These are phyloP conservation scores for Leucosporidium yakuticum DNA, from an alignment of 768 basidiomycete genomes.

Conservation along the genomic window DNA sequence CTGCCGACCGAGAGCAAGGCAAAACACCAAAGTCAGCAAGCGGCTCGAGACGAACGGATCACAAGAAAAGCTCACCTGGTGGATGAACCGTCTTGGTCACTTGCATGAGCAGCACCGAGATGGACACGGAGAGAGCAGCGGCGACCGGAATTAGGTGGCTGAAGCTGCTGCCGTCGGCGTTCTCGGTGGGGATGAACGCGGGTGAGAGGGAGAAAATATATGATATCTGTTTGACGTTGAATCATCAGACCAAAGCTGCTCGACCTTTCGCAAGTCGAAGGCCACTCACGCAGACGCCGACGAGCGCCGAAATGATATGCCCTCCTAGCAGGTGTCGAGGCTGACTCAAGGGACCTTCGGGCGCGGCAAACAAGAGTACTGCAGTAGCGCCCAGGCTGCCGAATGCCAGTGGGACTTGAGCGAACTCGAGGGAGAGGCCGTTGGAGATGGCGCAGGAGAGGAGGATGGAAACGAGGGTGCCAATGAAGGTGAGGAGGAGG, in stretches of 20 bases:
- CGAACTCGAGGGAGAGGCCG: constrained; percentile 9
- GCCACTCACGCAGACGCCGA: constrained; percentile 16
- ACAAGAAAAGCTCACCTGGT: constrained; percentile 5
- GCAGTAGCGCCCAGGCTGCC: constrained; percentile 26
- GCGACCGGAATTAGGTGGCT: constrained; percentile 7
- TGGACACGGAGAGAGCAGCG: constrained; percentile 10
- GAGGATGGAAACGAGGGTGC: constrained; percentile 25
- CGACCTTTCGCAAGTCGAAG: not conserved
- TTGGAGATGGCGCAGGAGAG: constrained; percentile 15
- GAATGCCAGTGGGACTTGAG: constrained; percentile 16
- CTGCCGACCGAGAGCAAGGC: not conserved
- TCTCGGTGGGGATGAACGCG: constrained; percentile 7
- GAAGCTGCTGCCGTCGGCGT: constrained; percentile 2
- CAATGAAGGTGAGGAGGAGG: constrained; percentile 23
- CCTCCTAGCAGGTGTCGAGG: constrained; percentile 22
- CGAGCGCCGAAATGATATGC: constrained; percentile 14
- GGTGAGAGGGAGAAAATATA: constrained; percentile 16
- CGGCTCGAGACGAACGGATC: no score
- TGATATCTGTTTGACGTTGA: not conserved
- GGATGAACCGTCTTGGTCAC: constrained; percentile 28
- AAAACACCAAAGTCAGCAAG: no score
- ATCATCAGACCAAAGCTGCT: no score
- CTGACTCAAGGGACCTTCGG: constrained; percentile 23
- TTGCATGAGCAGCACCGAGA: constrained; percentile 18
- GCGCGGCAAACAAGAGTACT: constrained; percentile 24